Evolutionary conservation across 345 rosid genomes (phyloP).

Genomic region (Carallia pectinifolia): DNA sequence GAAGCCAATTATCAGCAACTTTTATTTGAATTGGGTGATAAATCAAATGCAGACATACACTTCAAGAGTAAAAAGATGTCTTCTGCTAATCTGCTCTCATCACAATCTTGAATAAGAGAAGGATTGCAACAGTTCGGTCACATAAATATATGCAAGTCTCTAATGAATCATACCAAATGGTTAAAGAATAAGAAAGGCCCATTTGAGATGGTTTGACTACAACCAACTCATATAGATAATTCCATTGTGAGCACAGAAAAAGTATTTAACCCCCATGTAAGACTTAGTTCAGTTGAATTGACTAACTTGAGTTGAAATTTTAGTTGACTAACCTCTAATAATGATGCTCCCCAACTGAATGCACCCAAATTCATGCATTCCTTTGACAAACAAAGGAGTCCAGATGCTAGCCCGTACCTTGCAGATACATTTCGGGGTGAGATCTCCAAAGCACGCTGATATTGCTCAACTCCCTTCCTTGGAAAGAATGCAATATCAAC

Average conservation of each 20-base stretch:
- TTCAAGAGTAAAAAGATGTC: too few species aligned
- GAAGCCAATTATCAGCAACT: constrained; percentile 12
- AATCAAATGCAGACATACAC: too few species aligned
- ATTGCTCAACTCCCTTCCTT: constrained; percentile 72
- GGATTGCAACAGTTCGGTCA: too few species aligned
- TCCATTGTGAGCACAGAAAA: too few species aligned
- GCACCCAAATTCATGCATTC: constrained; percentile 82
- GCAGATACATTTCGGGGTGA: constrained; percentile 73
- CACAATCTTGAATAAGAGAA: too few species aligned
- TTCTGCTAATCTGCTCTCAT: too few species aligned
- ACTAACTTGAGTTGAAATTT: constrained; percentile 3
- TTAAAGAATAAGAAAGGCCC: too few species aligned
- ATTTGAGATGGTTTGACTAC: too few species aligned
- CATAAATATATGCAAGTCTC: not conserved
- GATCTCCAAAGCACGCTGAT: constrained; percentile 69
- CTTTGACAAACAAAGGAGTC: constrained; percentile 76
- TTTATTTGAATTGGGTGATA: not conserved
- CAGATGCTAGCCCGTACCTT: constrained; percentile 82
- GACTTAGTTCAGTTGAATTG: too few species aligned
- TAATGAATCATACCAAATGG: too few species aligned
- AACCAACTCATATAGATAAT: too few species aligned
- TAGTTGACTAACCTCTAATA: constrained; percentile 61
- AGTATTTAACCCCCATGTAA: too few species aligned
- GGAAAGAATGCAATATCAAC: constrained; percentile 26
- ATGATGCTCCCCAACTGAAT: constrained; percentile 79